Conservation (phyloP, 2,329 filamentous ascomycete species). For the Xenosphaeropsis pyriputrescens region DNA sequence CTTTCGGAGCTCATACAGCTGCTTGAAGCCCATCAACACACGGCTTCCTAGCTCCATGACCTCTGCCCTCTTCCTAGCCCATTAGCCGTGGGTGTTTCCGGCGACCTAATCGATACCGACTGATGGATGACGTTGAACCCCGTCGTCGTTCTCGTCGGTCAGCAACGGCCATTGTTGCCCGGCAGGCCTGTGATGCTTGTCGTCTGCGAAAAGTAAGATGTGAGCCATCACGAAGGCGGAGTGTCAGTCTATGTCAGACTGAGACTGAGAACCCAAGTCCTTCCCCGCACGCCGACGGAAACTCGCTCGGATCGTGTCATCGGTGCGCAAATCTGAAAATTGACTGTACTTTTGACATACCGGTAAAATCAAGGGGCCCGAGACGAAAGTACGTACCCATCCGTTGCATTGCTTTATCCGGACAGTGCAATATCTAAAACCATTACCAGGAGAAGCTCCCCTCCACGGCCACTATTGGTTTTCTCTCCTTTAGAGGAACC, state of each 20-base stretch:
- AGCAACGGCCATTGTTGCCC: not conserved
- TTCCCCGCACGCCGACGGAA: too few species aligned
- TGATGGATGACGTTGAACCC: constrained; percentile 11
- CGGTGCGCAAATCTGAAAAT: constrained; percentile 1
- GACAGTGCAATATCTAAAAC: too few species aligned
- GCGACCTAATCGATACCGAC: too few species aligned
- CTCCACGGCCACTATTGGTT: too few species aligned
- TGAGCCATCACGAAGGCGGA: not conserved
- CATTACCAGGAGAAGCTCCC: too few species aligned
- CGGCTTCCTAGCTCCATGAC: too few species aligned
- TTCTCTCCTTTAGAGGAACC: too few species aligned
- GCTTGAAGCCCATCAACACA: too few species aligned
- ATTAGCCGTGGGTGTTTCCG: too few species aligned
- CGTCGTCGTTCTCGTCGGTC: not conserved
- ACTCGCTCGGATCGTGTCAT: not conserved
- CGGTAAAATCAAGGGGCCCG: constrained; percentile 1
- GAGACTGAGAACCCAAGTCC: not conserved
- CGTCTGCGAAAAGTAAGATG: constrained; percentile 1
- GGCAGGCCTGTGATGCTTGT: constrained; percentile 3
- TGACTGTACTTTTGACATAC: constrained; percentile 1
- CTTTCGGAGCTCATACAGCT: too few species aligned
- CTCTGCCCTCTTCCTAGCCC: too few species aligned
- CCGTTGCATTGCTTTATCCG: too few species aligned
- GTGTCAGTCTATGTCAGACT: not conserved
- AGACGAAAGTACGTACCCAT: not conserved